phyloP scores from a whole-genome alignment of 2,329 filamentous ascomycete species.

The Claviceps africana region DNA sequence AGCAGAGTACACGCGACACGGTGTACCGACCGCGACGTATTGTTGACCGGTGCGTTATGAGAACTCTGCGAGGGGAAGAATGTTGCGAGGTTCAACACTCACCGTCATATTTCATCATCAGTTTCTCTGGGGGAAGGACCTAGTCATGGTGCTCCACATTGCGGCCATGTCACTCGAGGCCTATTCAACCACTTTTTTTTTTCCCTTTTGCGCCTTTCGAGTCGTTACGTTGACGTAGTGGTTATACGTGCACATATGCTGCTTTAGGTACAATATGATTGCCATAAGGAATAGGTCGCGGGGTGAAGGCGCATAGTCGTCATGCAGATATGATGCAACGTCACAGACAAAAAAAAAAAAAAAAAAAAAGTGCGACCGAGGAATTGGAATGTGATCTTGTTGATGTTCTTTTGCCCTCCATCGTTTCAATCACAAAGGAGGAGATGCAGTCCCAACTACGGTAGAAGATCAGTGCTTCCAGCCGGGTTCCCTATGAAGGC shows the following conservation, averaged over 20 bases:
- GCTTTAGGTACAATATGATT: background rate
- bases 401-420: slow-evolving; percentile 20
- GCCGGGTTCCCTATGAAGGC: slow-evolving; percentile 26
- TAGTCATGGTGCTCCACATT: background rate
- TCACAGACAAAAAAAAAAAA: background rate
- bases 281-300: background rate
- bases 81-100: background rate
- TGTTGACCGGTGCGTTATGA: background rate
- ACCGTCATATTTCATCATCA: background rate
- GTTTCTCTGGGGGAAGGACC: background rate
- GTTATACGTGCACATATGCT: no score
- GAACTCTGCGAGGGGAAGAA: background rate
- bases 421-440: slow-evolving; percentile 34
- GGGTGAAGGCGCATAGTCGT: background rate
- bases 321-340: background rate
- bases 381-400: slow-evolving; percentile 20
- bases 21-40: background rate
- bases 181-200: background rate
- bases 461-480: slow-evolving; percentile 29
- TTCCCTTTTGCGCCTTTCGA: background rate
- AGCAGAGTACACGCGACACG: background rate
- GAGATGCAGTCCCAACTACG: slow-evolving; percentile 29
- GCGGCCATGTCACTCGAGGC: background rate
- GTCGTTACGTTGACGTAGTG: background rate
- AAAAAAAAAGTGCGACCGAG: background rate